Evolutionary conservation across 2,329 filamentous ascomycete species (phyloP).

Genomic region (Eutypa lata): DNA sequence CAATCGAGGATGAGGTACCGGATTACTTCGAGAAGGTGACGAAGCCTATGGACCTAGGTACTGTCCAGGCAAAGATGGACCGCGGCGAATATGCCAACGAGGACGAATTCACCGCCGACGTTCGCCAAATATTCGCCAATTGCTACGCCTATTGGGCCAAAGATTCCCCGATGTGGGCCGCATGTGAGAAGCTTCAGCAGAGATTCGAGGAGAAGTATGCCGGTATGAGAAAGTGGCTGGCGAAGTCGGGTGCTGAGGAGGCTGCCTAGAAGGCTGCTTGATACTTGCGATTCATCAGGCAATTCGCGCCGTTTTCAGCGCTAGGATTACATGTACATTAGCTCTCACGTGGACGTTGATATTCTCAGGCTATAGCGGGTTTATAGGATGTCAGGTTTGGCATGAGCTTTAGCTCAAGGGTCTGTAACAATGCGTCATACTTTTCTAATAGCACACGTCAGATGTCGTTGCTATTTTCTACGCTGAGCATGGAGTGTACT

Average conservation of each 20-base stretch:
- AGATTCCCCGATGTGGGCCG: constrained; percentile 50
- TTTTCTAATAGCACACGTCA: too few species aligned
- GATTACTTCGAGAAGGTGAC: constrained; percentile 61
- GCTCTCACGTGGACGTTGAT: not conserved
- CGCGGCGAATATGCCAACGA: constrained; percentile 46
- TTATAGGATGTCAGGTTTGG: not conserved
- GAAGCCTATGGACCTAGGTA: constrained; percentile 59
- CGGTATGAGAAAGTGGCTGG: constrained; percentile 58
- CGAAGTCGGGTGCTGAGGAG: constrained; percentile 48
- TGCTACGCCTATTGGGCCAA: constrained; percentile 63
- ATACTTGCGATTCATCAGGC: not conserved
- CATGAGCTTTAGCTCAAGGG: not conserved
- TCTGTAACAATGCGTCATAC: not conserved
- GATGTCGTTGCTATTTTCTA: too few species aligned
- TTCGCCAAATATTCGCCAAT: constrained; percentile 61
- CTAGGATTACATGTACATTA: not conserved
- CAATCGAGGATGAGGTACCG: constrained; percentile 53
- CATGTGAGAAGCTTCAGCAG: constrained; percentile 57
- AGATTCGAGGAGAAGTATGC: constrained; percentile 57
- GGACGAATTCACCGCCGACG: constrained; percentile 53
- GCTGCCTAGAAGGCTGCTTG: constrained; percentile 31
- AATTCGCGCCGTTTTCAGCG: not conserved
- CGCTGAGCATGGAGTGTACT: too few species aligned
- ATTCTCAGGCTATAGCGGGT: not conserved
- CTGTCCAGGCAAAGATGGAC: constrained; percentile 60